Percentiles rank a stretch among this genome's conserved stretches.
These are phyloP conservation scores for Penicillium nordicum DNA, from an alignment of 2,329 filamentous ascomycete species.

Conservation along the genomic window DNA sequence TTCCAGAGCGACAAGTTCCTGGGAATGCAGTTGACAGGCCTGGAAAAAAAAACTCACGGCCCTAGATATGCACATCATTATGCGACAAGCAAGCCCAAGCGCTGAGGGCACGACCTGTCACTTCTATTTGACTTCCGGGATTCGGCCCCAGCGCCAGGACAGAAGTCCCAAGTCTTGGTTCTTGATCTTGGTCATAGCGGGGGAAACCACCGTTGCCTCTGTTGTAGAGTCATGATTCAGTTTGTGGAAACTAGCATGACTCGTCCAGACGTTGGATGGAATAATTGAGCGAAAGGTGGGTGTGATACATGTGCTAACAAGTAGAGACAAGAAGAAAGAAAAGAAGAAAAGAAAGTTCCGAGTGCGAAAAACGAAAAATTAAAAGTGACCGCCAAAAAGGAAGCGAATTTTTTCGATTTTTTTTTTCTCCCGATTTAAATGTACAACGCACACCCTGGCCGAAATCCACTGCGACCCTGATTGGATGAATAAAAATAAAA, in stretches of 20 bases:
- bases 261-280: background rate
- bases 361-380: conserved; percentile 4
- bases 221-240: background rate
- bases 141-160: background rate
- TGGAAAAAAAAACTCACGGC: background rate
- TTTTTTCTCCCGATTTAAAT: background rate
- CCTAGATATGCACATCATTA: conserved; percentile 10
- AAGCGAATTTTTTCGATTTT: conserved; percentile 7
- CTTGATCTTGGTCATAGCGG: background rate
- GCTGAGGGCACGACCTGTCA: conserved; percentile 6
- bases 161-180: background rate
- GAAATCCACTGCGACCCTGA: conserved; percentile 6
- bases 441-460: conserved; percentile 8
- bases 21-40: conserved; percentile 4
- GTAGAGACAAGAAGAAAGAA: conserved; percentile 4
- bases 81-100: conserved; percentile 5
- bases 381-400: conserved; percentile 7
- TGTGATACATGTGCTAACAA: background rate
- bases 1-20: background rate
- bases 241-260: background rate
- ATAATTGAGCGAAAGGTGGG: background rate
- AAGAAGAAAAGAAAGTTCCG: conserved; percentile 11
- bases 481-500: conserved; percentile 1
- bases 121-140: conserved; percentile 9
- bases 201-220: background rate